phyloP scores from a whole-genome alignment of 768 basidiomycete species.

The Suillus hirtellus region DNA sequence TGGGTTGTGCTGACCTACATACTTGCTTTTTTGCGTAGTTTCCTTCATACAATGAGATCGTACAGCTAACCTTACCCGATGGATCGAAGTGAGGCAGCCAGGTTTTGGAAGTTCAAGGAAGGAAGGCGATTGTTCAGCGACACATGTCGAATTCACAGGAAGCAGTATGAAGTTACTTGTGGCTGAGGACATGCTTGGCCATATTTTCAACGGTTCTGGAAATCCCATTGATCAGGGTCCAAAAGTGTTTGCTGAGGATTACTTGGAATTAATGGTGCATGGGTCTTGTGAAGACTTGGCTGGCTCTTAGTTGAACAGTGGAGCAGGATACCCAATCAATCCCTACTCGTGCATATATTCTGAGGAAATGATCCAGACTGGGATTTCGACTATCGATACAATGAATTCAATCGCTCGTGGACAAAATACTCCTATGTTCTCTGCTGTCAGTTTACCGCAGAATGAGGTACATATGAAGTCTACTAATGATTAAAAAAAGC shows the following conservation, averaged over 20 bases:
- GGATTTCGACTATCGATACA: conserved; percentile 96
- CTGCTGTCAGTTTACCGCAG: conserved; percentile 96
- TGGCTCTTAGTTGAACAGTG: conserved; percentile 16
- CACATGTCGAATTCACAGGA: conserved; percentile 97
- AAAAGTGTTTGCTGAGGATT: conserved; percentile 99
- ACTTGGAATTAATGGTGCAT: conserved; percentile 97
- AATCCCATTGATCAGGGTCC: conserved; percentile 98
- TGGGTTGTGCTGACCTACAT: conserved; percentile 17
- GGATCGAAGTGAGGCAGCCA: conserved; percentile 95
- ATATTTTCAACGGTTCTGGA: conserved; percentile 98
- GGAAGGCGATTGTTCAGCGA: conserved; percentile 97
- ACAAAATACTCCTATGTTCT: conserved; percentile 99
- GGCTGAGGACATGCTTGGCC: conserved; percentile 97
- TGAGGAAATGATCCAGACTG: conserved; percentile 99
- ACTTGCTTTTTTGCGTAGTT: conserved; percentile 53
- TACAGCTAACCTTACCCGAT: conserved; percentile 91
- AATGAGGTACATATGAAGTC: conserved; percentile 69
- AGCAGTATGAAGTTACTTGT: conserved; percentile 99
- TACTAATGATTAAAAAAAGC: not conserved
- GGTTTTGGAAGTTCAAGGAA: conserved; percentile 96
- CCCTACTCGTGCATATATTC: conserved; percentile 98
- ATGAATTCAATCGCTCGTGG: conserved; percentile 99
- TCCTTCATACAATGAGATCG: conserved; percentile 98
- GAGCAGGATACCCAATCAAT: conserved; percentile 92
- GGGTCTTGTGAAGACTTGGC: conserved; percentile 6